Evolutionary conservation across 768 basidiomycete species (phyloP), one percentile per base, ranked within the genome.

Genomic region (Chlorophyllum brunneum): DNA sequence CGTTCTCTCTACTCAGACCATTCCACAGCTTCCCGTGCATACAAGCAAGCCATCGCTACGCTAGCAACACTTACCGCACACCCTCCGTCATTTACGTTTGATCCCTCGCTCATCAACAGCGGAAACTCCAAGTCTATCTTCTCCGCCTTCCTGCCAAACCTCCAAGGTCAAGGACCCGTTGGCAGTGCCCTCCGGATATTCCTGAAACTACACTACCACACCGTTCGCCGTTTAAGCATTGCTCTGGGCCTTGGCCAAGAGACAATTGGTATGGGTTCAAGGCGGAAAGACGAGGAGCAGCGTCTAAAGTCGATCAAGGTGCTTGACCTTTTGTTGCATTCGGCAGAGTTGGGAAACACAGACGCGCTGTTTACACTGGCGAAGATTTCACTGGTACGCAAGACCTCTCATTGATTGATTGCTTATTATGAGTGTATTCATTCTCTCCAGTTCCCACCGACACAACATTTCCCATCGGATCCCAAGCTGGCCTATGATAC

Each of bases 271-370:
- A 63, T 73, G 13, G 62, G 74, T 4, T 69, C 75, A 18, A 80
- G 74, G 58, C 77, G 72, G 62, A 80, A 73, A 60, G 82, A 83
- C 15, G 88, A 89, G 40, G 88, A 91, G 56, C 66, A 81, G 58
- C 75, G 71, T 16, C 75, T 79, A 2, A 88, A 86, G 61, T 85
- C 88, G 7, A 82, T 90, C 63, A 92, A 92, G 64, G 88, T 90
- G 27, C 62, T 92, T 11, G 89, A 92, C 61, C 64, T 94, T 9
- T 69, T 94, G 26, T 80, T 90, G 54, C 86, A 91, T 67, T 88
- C 92, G 0, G 82, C 83, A 5, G 88, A 91, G 48, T 68, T 91
- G 41, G 93, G 92, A 10, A 79, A 88, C 61, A 66, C 65, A 50
- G 87, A 93, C 51, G 90, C 91, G 8, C 59, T 91, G 23, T 90